Evolutionary conservation across 768 basidiomycete species (phyloP), one percentile per base, ranked within the genome.

Genomic region (Leccinum obscurum): DNA sequence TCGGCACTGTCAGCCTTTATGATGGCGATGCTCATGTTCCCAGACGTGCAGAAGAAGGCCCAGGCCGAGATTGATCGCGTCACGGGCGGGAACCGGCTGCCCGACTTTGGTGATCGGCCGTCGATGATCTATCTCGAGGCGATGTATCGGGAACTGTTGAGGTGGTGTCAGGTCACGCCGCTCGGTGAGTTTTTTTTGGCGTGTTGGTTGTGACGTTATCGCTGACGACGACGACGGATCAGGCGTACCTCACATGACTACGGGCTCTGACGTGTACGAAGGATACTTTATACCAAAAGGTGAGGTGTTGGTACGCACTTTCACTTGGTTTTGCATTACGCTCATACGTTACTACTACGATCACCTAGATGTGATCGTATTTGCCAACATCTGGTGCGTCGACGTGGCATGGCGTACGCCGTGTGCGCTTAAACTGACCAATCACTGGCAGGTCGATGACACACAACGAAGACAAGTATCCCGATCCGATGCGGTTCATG

Each of bases 191-290:
- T 22, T n/a, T 37, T 6, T 6, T 35, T n/a, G 32, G 15, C 5
- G 9, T 44, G 9, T 44, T n/a, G n/a, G n/a, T 3, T 22, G 17
- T 32, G 7, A 24, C 2, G 6, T 11, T 24, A 24, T 20, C 11
- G 17, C 26, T 49, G 52, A 35, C 6, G 46, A 14, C 3, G 22
- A 35, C 6, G 48, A 14, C 2, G 22, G 49, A 24, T 49, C 64
- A 67, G 76, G 76, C 6, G 62, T 72, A 1, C 67, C 72, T 4
- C 77, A 77, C 54, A 54, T 65, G 41, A 68, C 66, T 1, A 58
- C 64, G 2, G 60, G 5, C 0, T 22, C 53, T 14, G 67, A 68
- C 55, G 55, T 63, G 22, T 66, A 68, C 37, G 32, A 66, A 24
- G 62, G 65, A 0, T 67, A 57, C 30, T 62, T 64, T 61, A 62